Evolutionary conservation across 2,329 filamentous ascomycete species (phyloP).

Genomic region (Pseudocercospora cruenta): DNA sequence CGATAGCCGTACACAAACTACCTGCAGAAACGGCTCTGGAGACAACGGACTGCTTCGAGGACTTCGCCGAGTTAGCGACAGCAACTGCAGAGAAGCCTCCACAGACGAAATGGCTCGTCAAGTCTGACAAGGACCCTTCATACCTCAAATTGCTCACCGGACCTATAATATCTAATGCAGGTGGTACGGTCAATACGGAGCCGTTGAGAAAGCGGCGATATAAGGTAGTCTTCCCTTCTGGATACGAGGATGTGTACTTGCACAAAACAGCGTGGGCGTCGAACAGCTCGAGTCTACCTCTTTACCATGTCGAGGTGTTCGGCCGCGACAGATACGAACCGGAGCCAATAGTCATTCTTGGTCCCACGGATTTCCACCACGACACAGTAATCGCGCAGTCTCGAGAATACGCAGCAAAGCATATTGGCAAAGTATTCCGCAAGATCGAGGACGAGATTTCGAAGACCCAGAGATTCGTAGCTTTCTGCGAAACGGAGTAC

Average conservation of each 20-base stretch:
- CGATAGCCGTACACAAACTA: slow-evolving; percentile 13
- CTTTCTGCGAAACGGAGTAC: slow-evolving; percentile 27
- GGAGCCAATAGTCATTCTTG: slow-evolving; percentile 28
- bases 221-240: slow-evolving; percentile 24
- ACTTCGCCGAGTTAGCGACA: slow-evolving; percentile 11
- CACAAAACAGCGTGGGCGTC: slow-evolving; percentile 25
- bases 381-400: slow-evolving; percentile 11
- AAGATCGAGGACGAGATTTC: slow-evolving; percentile 22
- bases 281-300: slow-evolving; percentile 19
- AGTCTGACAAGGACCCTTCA: slow-evolving; percentile 19
- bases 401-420: slow-evolving; percentile 10
- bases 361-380: slow-evolving; percentile 17
- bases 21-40: slow-evolving; percentile 12
- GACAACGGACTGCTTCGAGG: slow-evolving; percentile 17
- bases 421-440: slow-evolving; percentile 20
- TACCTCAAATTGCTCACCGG: slow-evolving; percentile 25
- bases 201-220: slow-evolving; percentile 26
- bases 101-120: slow-evolving; percentile 24
- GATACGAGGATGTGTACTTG: slow-evolving; percentile 31
- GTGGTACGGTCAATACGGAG: slow-evolving; percentile 16
- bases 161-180: slow-evolving; percentile 27
- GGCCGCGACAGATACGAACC: slow-evolving; percentile 24
- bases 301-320: slow-evolving; percentile 24
- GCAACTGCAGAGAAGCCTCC: slow-evolving; percentile 14
- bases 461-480: slow-evolving; percentile 18